These are phyloP conservation scores for Globisporangium splendens DNA, from an alignment of 352 stramenopile species.

Conservation along the genomic window DNA sequence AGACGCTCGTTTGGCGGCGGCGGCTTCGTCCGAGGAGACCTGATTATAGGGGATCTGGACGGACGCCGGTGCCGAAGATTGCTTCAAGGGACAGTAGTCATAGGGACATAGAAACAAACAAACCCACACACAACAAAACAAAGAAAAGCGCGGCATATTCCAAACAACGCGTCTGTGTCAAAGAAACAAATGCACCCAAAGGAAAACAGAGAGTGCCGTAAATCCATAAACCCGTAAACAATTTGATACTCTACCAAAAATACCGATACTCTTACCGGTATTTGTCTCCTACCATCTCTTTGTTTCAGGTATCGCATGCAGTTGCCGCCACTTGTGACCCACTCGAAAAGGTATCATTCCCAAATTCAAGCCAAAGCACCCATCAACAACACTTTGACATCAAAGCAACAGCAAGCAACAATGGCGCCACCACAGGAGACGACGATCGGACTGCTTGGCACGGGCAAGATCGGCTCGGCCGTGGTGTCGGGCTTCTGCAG, in stretches of 20 bases:
- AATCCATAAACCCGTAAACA: background rate
- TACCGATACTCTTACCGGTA: background rate
- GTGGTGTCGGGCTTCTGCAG: conserved; percentile 82
- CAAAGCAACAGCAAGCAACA: background rate
- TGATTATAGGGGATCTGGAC: background rate
- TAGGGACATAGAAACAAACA: too few relatives aligned
- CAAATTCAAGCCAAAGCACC: background rate
- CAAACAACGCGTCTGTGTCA: too few relatives aligned
- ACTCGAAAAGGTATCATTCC: background rate
- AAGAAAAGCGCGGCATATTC: too few relatives aligned
- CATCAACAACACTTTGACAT: too few relatives aligned
- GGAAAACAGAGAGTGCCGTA: too few relatives aligned
- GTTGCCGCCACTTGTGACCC: background rate
- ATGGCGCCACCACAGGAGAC: conserved; percentile 57
- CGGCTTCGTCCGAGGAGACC: background rate
- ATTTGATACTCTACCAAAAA: background rate
- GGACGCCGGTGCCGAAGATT: too few relatives aligned
- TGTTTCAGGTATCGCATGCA: background rate
- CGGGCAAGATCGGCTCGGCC: conserved; percentile 85
- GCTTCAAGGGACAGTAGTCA: too few relatives aligned
- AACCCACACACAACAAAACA: too few relatives aligned
- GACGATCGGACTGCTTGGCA: conserved; percentile 75
- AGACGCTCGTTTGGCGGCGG: conserved; percentile 4
- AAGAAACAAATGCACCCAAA: too few relatives aligned
- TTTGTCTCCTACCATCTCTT: background rate